These are phyloP conservation scores for Ophiobolus disseminans DNA, from an alignment of 2,329 filamentous ascomycete genomes.

Conservation along the genomic window DNA sequence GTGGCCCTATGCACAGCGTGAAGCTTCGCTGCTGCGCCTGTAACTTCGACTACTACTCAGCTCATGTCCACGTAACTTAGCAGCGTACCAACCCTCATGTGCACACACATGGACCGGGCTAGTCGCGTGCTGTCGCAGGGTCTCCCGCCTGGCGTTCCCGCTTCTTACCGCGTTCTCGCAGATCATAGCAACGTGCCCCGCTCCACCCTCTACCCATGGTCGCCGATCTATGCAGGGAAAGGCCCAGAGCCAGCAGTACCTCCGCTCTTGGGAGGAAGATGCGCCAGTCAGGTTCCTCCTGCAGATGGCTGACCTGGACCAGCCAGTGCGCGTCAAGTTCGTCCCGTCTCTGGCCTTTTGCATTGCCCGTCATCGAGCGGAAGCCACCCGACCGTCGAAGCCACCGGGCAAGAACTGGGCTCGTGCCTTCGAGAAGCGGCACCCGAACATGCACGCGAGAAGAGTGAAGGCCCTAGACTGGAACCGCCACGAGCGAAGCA, in stretches of 20 bases:
- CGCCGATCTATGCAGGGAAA: constrained; percentile 35
- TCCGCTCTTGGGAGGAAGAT: constrained; percentile 33
- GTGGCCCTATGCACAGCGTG: neutral
- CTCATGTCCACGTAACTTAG: too few relatives aligned
- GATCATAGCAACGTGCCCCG: neutral
- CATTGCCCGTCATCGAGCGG: constrained; percentile 15
- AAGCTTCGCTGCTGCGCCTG: neutral
- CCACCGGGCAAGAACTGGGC: constrained; percentile 13
- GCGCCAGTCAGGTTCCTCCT: constrained; percentile 27
- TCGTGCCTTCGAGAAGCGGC: constrained; percentile 26
- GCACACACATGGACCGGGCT: neutral
- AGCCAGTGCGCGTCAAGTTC: constrained; percentile 25
- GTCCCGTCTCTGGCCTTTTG: constrained; percentile 22
- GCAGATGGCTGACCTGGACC: constrained; percentile 21
- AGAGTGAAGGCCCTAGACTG: constrained; percentile 22
- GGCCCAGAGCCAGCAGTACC: constrained; percentile 38
- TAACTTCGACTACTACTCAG: neutral
- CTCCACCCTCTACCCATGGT: constrained; percentile 30
- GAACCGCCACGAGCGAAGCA: constrained; percentile 22
- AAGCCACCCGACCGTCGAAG: constrained; percentile 13
- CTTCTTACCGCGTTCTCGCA: constrained; percentile 5
- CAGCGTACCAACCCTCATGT: too few relatives aligned
- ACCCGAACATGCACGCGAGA: constrained; percentile 25
- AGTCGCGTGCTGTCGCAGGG: constrained; percentile 18
- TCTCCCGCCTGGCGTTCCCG: constrained; percentile 1